Percentiles rank a stretch among this genome's conserved stretches.
These are phyloP conservation scores for Atkinsonella texensis DNA, from an alignment of 2,329 filamentous ascomycete species.

Conservation along the genomic window DNA sequence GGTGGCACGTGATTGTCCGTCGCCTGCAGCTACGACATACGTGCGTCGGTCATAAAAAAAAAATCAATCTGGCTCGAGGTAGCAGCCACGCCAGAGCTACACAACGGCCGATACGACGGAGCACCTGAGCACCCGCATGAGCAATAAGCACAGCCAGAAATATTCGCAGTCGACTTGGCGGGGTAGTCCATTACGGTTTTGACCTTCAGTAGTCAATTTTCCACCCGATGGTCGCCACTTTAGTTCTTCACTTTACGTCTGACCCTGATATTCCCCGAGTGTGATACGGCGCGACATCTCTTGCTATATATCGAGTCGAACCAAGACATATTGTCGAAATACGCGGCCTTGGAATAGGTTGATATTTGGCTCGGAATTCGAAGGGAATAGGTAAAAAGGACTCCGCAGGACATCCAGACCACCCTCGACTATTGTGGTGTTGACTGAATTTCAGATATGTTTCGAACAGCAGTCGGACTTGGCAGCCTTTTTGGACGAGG, in stretches of 20 bases:
- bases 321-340: background rate
- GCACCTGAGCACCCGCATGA: background rate
- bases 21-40: background rate
- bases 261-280: background rate
- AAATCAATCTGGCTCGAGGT: background rate
- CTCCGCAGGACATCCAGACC: too few species aligned
- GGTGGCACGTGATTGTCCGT: background rate
- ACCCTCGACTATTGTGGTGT: too few species aligned
- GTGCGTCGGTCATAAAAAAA: background rate
- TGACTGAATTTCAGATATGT: constrained; percentile 10
- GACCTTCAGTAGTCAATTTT: too few species aligned
- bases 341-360: background rate
- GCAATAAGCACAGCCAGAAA: background rate
- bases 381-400: too few species aligned
- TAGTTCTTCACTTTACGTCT: too few species aligned
- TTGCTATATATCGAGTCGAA: too few species aligned
- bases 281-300: too few species aligned
- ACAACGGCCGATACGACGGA: background rate
- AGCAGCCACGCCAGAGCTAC: background rate
- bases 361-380: too few species aligned
- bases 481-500: constrained; percentile 11
- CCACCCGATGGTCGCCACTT: too few species aligned
- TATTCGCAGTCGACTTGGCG: too few species aligned
- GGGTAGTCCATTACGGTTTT: too few species aligned
- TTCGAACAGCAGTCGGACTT: constrained; percentile 15